Conservation (phyloP, 495 filamentous ascomycete species). For the Podospora fimiseda region DNA sequence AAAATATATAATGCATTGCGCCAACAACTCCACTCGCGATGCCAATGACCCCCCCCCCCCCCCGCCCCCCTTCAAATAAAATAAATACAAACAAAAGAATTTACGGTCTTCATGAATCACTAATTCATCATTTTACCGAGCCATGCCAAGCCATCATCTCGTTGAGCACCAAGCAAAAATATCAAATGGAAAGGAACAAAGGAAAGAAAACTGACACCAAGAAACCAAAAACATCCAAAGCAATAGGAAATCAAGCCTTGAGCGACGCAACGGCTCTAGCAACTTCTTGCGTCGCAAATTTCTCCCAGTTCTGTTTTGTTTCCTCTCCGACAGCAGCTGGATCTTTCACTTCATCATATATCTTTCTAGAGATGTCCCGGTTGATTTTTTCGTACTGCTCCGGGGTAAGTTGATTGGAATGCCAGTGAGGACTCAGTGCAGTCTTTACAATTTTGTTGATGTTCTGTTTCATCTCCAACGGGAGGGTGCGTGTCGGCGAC, state of each 20-base stretch:
- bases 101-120: too few relatives aligned
- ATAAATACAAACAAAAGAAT: too few relatives aligned
- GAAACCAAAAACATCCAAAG: not conserved
- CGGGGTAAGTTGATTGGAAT: slow-evolving; percentile 62
- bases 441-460: slow-evolving; percentile 74
- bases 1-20: too few relatives aligned
- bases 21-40: too few relatives aligned
- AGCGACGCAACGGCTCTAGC: slow-evolving; percentile 52
- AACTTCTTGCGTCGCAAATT: slow-evolving; percentile 67
- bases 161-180: not conserved
- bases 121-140: not conserved
- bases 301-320: slow-evolving; percentile 57
- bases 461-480: slow-evolving; percentile 68
- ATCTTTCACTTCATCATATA: slow-evolving; percentile 76
- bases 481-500: slow-evolving; percentile 47
- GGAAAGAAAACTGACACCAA: not conserved
- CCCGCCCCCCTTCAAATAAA: too few relatives aligned
- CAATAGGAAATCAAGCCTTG: slow-evolving; percentile 27
- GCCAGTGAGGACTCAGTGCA: slow-evolving; percentile 69
- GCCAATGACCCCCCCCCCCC: too few relatives aligned
- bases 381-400: slow-evolving; percentile 88
- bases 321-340: slow-evolving; percentile 47
- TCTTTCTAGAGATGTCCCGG: slow-evolving; percentile 67
- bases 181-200: not conserved
- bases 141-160: not conserved